These are phyloP conservation scores for Metarhizium robertsii DNA, from an alignment of 2,329 filamentous ascomycete genomes.

Conservation along the genomic window DNA sequence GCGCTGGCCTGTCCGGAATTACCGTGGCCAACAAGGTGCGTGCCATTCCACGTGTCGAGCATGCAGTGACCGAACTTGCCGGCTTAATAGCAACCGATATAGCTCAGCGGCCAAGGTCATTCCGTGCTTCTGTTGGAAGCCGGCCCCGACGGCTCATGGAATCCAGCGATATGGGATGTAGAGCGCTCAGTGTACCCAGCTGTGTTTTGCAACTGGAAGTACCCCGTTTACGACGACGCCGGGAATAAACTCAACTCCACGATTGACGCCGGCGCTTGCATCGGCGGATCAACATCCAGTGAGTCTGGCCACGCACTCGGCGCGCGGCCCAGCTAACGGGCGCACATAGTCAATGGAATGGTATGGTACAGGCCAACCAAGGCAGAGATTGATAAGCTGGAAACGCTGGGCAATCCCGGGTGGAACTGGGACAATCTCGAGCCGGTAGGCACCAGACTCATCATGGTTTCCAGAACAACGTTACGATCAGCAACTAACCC, in stretches of 20 bases:
- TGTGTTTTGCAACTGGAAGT: constrained; percentile 13
- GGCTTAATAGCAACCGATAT: neutral
- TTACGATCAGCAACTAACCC: neutral
- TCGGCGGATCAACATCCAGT: constrained; percentile 17
- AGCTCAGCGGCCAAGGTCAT: constrained; percentile 13
- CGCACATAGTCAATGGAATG: constrained; percentile 14
- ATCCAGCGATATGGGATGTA: constrained; percentile 10
- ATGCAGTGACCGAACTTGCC: neutral
- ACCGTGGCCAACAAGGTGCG: constrained; percentile 10
- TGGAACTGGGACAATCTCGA: constrained; percentile 26
- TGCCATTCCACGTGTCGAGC: neutral
- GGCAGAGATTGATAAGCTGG: constrained; percentile 13
- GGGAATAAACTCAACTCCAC: constrained; percentile 7
- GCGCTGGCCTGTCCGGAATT: constrained; percentile 28
- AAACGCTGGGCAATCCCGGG: constrained; percentile 12
- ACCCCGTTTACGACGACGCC: constrained; percentile 11
- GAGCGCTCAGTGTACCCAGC: constrained; percentile 8
- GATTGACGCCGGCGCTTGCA: constrained; percentile 14
- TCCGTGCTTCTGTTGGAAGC: constrained; percentile 15
- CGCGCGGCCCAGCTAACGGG: neutral
- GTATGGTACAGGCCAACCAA: constrained; percentile 14
- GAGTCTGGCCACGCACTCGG: neutral
- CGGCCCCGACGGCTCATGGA: constrained; percentile 14
- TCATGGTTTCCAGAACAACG: neutral
- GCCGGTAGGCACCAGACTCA: constrained; percentile 8